Percentiles rank a stretch among this genome's conserved stretches.
phyloP scores from a whole-genome alignment of 2,329 filamentous ascomycete species.

The Pestalotiopsis fici region DNA sequence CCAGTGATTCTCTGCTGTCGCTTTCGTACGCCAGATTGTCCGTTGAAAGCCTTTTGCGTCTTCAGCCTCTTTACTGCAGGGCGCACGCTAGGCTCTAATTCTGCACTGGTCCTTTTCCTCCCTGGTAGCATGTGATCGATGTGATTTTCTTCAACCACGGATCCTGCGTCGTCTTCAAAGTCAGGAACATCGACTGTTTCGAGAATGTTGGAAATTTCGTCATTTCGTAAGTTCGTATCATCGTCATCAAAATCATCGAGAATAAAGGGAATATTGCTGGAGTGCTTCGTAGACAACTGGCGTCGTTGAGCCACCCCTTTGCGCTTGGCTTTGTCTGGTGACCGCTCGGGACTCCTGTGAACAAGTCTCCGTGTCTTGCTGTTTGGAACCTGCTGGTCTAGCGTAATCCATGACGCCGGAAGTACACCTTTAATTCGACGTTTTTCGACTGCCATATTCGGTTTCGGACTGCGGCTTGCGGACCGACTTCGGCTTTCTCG shows the following conservation, averaged over 20 bases:
- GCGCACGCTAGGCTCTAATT: slow-evolving; percentile 18
- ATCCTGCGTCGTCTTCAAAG: slow-evolving; percentile 36
- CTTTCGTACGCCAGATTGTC: slow-evolving; percentile 21
- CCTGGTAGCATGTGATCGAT: slow-evolving; percentile 53
- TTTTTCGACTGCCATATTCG: background rate
- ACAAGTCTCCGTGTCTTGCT: slow-evolving; percentile 29
- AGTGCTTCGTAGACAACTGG: slow-evolving; percentile 29
- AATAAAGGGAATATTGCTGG: slow-evolving; percentile 35
- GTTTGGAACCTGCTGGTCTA: slow-evolving; percentile 50
- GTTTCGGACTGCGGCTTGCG: slow-evolving; percentile 29
- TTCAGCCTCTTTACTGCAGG: slow-evolving; percentile 28
- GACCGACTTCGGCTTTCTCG: slow-evolving; percentile 34
- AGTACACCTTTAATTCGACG: slow-evolving; percentile 59
- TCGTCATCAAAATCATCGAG: slow-evolving; percentile 50
- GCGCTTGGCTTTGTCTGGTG: slow-evolving; percentile 37
- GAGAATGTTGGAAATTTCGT: slow-evolving; percentile 13
- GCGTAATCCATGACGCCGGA: slow-evolving; percentile 66
- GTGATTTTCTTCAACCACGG: slow-evolving; percentile 50
- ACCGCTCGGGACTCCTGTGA: slow-evolving; percentile 31
- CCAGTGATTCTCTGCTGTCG: slow-evolving; percentile 32
- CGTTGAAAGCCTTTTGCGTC: slow-evolving; percentile 31
- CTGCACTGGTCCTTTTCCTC: slow-evolving; percentile 39
- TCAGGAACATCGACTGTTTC: slow-evolving; percentile 13
- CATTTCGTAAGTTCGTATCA: slow-evolving; percentile 21
- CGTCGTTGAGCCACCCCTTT: slow-evolving; percentile 53